Evolutionary conservation across 2,329 filamentous ascomycete genomes (phyloP), one percentile per base, ranked within the genome.

Genomic region (Trichoderma aggressivum): DNA sequence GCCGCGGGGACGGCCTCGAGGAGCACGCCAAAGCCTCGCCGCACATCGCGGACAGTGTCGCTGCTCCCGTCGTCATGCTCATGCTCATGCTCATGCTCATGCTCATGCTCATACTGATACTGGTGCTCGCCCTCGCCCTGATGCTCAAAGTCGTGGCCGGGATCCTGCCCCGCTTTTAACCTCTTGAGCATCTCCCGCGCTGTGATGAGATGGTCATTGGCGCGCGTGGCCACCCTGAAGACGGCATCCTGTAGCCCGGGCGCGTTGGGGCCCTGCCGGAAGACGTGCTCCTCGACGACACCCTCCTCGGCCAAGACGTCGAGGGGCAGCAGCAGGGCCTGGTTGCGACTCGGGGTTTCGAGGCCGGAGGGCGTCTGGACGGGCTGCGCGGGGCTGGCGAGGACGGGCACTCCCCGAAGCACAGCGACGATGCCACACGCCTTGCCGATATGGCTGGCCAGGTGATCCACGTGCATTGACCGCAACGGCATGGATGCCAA

Each of bases 401-500:
- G 86, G 3, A 98, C 81, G 0, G 96, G 94, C 12, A 98, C 85
- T 0, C 96, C 95, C 53, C 95, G 88, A n/a, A 99, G 84, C 0
- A 97, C 88, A 1, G 95, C 92, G 3, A 90, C 87, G 69, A 99
- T 98, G 10, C 96, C 96, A 62, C 90, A 92, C 0, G 96, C 94
- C 79, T 99, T 99, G 66, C 96, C 96, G 71, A 98, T 92, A 80
- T 99, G 96, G 69, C 93, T 97, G 10, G 95, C 95, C 21, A 99
- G 85, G 82, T 99, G 96, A 77, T 99, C 96, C 55, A 94, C 89
- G 28, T 94, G 91, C 76, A 97, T 86, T 1, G 93, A 97, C 11
- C 90, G 88, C 77, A 98, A 85, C 0, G 94, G 92, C 70, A 98
- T 82, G 7, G 91, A 86, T 21, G 93, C 93, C 47, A 98, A 84